Evolutionary conservation across 1,139 yeast species (phyloP).

Genomic region (Debaryomyces psychrophilus): DNA sequence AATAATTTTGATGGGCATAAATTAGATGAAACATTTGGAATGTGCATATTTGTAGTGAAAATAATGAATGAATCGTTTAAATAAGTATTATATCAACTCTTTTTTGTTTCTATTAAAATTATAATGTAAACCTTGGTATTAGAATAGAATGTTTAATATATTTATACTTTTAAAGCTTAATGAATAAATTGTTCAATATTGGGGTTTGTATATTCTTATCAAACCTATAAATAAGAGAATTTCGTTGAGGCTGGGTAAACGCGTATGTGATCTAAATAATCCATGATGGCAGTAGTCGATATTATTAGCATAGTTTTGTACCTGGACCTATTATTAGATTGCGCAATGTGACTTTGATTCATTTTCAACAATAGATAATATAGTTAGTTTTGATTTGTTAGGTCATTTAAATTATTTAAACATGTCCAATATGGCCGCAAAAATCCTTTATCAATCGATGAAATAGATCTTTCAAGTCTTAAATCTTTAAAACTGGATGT

Average conservation of each 20-base stretch:
- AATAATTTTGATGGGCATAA: conserved; percentile 11
- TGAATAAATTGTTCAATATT: background rate
- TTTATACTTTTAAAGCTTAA: background rate
- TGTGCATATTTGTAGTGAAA: conserved; percentile 1
- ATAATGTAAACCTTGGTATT: background rate
- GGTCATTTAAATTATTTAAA: conserved; percentile 11
- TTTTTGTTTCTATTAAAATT: background rate
- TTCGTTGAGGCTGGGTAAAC: conserved; percentile 9
- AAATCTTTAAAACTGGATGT: conserved; percentile 5
- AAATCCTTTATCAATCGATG: conserved; percentile 7
- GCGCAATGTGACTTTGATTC: background rate
- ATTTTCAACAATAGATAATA: background rate
- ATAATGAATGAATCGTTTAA: background rate
- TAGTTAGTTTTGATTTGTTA: background rate
- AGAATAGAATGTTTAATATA: background rate
- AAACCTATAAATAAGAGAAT: conserved; percentile 5
- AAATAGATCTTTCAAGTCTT: conserved; percentile 9
- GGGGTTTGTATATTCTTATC: conserved; percentile 5
- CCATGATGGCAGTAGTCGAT: conserved; percentile 2
- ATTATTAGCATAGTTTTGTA: background rate
- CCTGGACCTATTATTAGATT: background rate
- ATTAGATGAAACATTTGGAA: conserved; percentile 4
- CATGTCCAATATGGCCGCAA: conserved; percentile 17
- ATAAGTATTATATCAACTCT: background rate
- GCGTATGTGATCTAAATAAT: conserved; percentile 7